A percentile compares a stretch with the other conserved stretches of the same genome.
phyloP scores from a whole-genome alignment of 495 filamentous ascomycete genomes.

The Aspergillus sclerotioniger region DNA sequence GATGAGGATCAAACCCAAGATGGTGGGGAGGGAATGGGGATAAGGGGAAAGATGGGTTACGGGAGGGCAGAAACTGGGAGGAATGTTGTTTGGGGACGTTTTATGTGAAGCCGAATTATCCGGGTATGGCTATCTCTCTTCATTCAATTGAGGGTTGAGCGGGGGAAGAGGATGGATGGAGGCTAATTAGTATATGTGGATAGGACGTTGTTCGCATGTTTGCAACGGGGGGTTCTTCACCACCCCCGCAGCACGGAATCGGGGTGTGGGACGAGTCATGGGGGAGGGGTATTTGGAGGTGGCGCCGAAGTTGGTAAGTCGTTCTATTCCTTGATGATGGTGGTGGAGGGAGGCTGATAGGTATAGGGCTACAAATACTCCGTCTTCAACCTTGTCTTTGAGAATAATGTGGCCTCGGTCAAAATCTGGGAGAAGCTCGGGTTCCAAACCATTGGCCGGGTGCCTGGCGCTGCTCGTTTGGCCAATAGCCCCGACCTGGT shows the following conservation, averaged over 20 bases:
- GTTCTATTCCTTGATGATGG: not conserved
- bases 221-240: slow-evolving; percentile 95
- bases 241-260: slow-evolving; percentile 76
- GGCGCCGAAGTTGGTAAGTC: slow-evolving; percentile 79
- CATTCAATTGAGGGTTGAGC: no score
- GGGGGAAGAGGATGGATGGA: no score
- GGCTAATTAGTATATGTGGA: slow-evolving; percentile 13
- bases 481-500: slow-evolving; percentile 44
- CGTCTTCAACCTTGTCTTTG: slow-evolving; percentile 98
- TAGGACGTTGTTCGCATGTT: slow-evolving; percentile 63
- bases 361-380: slow-evolving; percentile 95
- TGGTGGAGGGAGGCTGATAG: no score
- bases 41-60: slow-evolving; percentile 20
- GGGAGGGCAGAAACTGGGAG: slow-evolving; percentile 69
- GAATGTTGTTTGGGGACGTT: slow-evolving; percentile 87
- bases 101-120: slow-evolving; percentile 98
- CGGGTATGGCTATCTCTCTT: slow-evolving; percentile 64
- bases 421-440: slow-evolving; percentile 95
- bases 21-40: slow-evolving; percentile 44
- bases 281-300: slow-evolving; percentile 89
- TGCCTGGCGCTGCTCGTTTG: slow-evolving; percentile 48
- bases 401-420: slow-evolving; percentile 90
- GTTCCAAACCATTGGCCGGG: slow-evolving; percentile 89
- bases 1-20: slow-evolving; percentile 56
- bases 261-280: slow-evolving; percentile 86